A percentile compares a stretch with the other conserved stretches of the same genome.
These are phyloP conservation scores for Microsporum audouinii DNA, from an alignment of 2,329 filamentous ascomycete species.

Conservation along the genomic window DNA sequence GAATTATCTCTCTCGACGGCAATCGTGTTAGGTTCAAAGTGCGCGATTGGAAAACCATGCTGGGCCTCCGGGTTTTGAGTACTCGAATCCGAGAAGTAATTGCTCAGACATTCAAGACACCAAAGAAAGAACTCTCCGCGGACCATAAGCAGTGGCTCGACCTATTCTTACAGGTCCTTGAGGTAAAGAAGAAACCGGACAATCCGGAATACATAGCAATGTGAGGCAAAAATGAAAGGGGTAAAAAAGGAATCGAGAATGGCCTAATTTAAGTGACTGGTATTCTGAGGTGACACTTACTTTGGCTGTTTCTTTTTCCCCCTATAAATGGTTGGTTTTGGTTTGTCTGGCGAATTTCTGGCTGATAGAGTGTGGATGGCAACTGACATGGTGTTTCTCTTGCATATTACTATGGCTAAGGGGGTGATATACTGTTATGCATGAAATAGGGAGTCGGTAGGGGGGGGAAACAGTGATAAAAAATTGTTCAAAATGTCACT, in stretches of 20 bases:
- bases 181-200: slow-evolving; percentile 7
- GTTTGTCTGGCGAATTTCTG: not conserved
- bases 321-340: not conserved
- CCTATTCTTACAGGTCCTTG: slow-evolving; percentile 59
- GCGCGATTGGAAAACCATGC: slow-evolving; percentile 78
- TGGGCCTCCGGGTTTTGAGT: slow-evolving; percentile 75
- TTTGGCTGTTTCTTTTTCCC: not conserved
- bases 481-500: not conserved
- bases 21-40: slow-evolving; percentile 76
- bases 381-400: not conserved
- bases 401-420: not conserved
- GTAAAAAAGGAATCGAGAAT: not conserved
- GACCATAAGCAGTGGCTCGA: slow-evolving; percentile 65
- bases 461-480: not conserved
- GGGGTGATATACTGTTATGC: not conserved
- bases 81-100: slow-evolving; percentile 64
- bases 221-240: not conserved
- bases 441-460: not conserved
- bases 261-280: not conserved
- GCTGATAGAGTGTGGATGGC: not conserved
- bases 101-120: slow-evolving; percentile 49
- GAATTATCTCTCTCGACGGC: slow-evolving; percentile 74
- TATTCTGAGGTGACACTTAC: not conserved
- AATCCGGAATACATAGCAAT: not conserved
- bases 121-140: slow-evolving; percentile 36